Conservation (phyloP, 1,139 yeast genomes). For the Dujonia santamariae region DNA sequence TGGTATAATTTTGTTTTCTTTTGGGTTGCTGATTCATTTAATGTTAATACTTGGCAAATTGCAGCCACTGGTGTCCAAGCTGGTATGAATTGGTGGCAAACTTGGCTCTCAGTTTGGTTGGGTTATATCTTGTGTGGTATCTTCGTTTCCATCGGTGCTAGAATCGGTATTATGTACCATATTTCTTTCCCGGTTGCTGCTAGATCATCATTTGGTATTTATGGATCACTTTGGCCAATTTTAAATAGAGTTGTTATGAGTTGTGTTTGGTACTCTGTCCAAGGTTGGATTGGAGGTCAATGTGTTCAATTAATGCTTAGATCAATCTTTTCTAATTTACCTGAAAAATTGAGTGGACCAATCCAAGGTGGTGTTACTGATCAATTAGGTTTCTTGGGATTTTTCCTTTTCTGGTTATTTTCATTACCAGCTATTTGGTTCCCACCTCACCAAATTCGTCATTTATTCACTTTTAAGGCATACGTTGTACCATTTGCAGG, state of each 20-base stretch:
- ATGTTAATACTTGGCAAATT: constrained; percentile 87
- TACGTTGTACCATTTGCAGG: constrained; percentile 78
- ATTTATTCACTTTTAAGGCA: constrained; percentile 78
- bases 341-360: constrained; percentile 47
- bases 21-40: constrained; percentile 87
- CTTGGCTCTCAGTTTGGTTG: constrained; percentile 82
- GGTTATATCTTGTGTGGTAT: constrained; percentile 61
- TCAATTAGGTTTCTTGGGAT: constrained; percentile 66
- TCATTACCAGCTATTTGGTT: constrained; percentile 78
- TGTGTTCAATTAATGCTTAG: constrained; percentile 72
- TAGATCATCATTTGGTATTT: constrained; percentile 73
- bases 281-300: constrained; percentile 78
- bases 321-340: constrained; percentile 56
- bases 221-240: constrained; percentile 79
- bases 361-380: constrained; percentile 23
- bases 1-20: constrained; percentile 78
- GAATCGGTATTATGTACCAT: constrained; percentile 73
- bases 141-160: constrained; percentile 61
- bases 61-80: constrained; percentile 77
- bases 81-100: constrained; percentile 86
- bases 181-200: constrained; percentile 76
- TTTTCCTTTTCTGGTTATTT: constrained; percentile 75
- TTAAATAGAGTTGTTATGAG: constrained; percentile 80
- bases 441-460: constrained; percentile 78
- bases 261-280: constrained; percentile 82